Evolutionary conservation across 2,329 filamentous ascomycete species (phyloP).

Genomic region (Pyricularia grisea): DNA sequence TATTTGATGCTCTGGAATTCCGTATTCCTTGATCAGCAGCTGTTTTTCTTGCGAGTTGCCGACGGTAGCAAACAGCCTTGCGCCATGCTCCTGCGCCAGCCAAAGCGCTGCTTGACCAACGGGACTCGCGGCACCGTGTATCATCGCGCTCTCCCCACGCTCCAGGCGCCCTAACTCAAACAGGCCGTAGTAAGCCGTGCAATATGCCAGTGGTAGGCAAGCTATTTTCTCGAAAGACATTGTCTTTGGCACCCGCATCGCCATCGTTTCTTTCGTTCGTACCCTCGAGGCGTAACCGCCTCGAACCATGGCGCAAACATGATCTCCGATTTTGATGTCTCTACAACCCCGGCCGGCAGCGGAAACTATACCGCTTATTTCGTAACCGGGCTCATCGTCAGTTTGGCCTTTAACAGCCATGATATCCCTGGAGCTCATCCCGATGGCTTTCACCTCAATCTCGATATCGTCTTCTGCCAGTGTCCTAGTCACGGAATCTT

Average conservation of each 20-base stretch:
- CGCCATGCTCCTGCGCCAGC: slow-evolving; percentile 26
- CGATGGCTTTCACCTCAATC: slow-evolving; percentile 30
- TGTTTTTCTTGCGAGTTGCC: slow-evolving; percentile 27
- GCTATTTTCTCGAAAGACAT: slow-evolving; percentile 28
- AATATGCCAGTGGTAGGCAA: slow-evolving; percentile 28
- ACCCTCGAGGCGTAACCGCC: slow-evolving; percentile 24
- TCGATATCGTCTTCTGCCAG: slow-evolving; percentile 28
- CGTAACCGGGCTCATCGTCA: slow-evolving; percentile 24
- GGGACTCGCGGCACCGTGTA: slow-evolving; percentile 27
- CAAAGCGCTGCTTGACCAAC: slow-evolving; percentile 30
- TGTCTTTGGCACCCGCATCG: slow-evolving; percentile 25
- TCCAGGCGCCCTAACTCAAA: slow-evolving; percentile 26
- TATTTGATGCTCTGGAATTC: slow-evolving; percentile 25
- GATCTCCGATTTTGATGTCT: slow-evolving; percentile 22
- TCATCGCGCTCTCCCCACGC: slow-evolving; percentile 27
- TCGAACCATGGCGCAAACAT: slow-evolving; percentile 23
- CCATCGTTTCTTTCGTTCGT: slow-evolving; percentile 19
- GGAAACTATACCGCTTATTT: slow-evolving; percentile 26
- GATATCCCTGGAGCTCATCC: slow-evolving; percentile 37
- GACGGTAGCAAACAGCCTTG: slow-evolving; percentile 32
- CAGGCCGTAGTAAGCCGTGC: slow-evolving; percentile 30
- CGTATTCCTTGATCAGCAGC: slow-evolving; percentile 25
- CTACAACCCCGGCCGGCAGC: slow-evolving; percentile 14
- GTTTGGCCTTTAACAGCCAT: slow-evolving; percentile 31
- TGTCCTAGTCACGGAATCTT: slow-evolving; percentile 20